These are phyloP conservation scores for Labyrinthula sp. DNA, from an alignment of 352 stramenopile genomes.

Conservation along the genomic window DNA sequence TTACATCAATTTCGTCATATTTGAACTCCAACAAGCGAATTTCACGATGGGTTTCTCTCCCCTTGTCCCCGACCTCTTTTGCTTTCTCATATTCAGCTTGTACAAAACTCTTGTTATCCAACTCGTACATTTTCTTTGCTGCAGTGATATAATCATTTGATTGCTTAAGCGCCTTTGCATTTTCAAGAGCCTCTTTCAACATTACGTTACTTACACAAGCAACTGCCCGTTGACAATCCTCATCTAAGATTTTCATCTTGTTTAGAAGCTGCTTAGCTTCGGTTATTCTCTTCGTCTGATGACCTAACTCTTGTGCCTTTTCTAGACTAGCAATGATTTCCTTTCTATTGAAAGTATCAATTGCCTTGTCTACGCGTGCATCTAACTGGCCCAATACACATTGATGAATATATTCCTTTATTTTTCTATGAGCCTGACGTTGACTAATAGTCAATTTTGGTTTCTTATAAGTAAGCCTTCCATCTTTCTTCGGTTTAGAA, in stretches of 20 bases:
- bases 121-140: too few relatives aligned
- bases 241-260: constrained; percentile 34
- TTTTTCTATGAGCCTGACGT: too few relatives aligned
- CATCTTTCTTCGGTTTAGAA: too few relatives aligned
- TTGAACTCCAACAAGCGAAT: constrained; percentile 40
- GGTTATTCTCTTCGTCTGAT: constrained; percentile 25
- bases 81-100: constrained; percentile 35
- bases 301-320: constrained; percentile 19
- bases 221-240: too few relatives aligned
- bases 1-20: constrained; percentile 33
- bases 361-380: constrained; percentile 34
- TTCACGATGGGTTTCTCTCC: constrained; percentile 38
- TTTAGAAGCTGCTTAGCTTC: constrained; percentile 34
- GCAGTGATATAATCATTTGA: too few relatives aligned
- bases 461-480: too few relatives aligned
- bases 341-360: constrained; percentile 36
- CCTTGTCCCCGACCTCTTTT: constrained; percentile 35
- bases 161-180: too few relatives aligned
- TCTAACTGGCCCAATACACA: constrained; percentile 35
- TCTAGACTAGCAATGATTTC: constrained; percentile 36
- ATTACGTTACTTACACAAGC: too few relatives aligned
- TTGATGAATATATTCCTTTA: too few relatives aligned
- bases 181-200: too few relatives aligned
- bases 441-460: too few relatives aligned
- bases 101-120: too few relatives aligned